These are phyloP conservation scores for Fraxinus albicans DNA, from an alignment of 305 asterid species.

Conservation along the genomic window DNA sequence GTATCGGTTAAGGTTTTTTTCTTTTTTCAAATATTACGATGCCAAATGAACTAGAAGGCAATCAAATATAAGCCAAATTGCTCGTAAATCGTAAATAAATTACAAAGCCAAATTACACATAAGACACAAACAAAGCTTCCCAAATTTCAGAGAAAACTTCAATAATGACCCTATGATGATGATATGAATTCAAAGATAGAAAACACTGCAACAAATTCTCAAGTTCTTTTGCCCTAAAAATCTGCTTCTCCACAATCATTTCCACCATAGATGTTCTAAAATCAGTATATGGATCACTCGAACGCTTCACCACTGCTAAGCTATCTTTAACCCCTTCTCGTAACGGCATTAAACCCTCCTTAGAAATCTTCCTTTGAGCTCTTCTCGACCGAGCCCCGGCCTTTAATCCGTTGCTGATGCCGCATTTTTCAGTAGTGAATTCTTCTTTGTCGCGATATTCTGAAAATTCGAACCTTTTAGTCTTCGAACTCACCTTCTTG, in stretches of 20 bases:
- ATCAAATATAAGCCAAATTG: not conserved
- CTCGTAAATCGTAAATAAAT: not conserved
- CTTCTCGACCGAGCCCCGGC: not conserved
- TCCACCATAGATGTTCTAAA: slow-evolving; percentile 58
- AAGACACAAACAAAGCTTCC: slow-evolving; percentile 39
- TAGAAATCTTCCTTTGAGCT: not conserved
- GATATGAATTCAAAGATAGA: slow-evolving; percentile 39
- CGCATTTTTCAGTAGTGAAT: not conserved
- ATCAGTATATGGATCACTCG: slow-evolving; percentile 50
- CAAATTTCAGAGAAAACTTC: slow-evolving; percentile 56
- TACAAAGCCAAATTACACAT: not conserved
- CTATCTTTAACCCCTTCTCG: slow-evolving; percentile 30
- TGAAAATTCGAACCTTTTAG: not conserved
- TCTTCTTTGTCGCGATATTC: slow-evolving; percentile 4
- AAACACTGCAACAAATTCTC: slow-evolving; percentile 46
- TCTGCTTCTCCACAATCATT: slow-evolving; percentile 51
- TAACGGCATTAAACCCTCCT: slow-evolving; percentile 1
- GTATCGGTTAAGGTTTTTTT: not conserved
- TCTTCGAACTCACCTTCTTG: not conserved
- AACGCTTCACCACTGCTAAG: slow-evolving; percentile 53
- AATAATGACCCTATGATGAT: slow-evolving; percentile 52
- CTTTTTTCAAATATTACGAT: not conserved
- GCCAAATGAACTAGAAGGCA: not conserved
- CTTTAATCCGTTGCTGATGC: not conserved
- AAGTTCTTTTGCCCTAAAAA: slow-evolving; percentile 38